A percentile compares a stretch with the other conserved stretches of the same genome.
Conservation (phyloP, 768 basidiomycete species). For the Russula olivacea region DNA sequence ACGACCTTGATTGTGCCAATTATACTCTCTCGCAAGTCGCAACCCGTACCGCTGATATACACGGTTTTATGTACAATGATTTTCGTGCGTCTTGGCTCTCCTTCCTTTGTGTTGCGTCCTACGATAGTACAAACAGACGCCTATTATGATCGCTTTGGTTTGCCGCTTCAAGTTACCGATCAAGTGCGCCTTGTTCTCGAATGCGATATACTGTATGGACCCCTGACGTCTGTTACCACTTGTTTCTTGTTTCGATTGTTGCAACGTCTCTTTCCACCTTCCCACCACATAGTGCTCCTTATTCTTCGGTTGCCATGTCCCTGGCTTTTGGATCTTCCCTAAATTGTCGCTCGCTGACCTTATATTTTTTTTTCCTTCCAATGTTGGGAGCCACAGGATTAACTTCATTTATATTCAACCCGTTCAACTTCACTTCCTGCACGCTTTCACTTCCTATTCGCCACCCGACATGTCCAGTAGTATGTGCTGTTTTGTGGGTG, state of each 20-base stretch:
- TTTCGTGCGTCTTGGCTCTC: not conserved
- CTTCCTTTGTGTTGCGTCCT: not conserved
- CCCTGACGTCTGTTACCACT: not conserved
- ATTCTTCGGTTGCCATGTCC: not conserved
- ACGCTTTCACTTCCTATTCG: not conserved
- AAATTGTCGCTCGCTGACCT: not conserved
- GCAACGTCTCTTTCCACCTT: not conserved
- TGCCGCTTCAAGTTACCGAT: not conserved
- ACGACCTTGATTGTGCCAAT: not conserved
- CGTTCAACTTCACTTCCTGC: not conserved
- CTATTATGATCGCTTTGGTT: not conserved
- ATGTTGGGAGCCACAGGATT: not conserved
- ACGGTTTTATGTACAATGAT: not conserved
- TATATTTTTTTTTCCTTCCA: not conserved
- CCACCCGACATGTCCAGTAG: not conserved
- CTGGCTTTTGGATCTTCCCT: not conserved
- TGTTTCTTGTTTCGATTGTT: not conserved
- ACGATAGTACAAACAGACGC: not conserved
- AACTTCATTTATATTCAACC: constrained; percentile 5
- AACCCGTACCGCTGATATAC: not conserved
- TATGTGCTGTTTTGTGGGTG: not conserved
- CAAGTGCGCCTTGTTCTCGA: not conserved
- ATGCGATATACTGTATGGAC: not conserved
- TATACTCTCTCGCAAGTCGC: not conserved
- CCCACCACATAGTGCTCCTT: not conserved